These are phyloP conservation scores for Crassisporium funariophilum DNA, from an alignment of 768 basidiomycete species.

Conservation along the genomic window DNA sequence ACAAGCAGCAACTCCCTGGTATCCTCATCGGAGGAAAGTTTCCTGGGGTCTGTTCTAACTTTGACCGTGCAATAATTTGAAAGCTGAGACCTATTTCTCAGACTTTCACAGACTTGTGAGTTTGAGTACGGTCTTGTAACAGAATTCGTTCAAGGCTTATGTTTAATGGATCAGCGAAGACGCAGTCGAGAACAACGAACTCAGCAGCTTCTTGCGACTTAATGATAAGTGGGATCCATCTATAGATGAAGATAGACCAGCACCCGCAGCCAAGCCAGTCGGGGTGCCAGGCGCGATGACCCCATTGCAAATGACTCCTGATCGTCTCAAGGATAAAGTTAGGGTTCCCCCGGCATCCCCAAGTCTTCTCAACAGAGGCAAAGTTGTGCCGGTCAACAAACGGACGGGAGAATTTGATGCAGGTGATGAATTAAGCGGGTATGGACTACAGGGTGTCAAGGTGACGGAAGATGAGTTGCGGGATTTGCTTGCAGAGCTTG, in stretches of 20 bases:
- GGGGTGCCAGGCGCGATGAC: constrained; percentile 81
- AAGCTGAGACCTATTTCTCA: constrained; percentile 27
- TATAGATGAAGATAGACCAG: constrained; percentile 61
- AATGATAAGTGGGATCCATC: constrained; percentile 67
- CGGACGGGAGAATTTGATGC: constrained; percentile 60
- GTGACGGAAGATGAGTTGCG: constrained; percentile 75
- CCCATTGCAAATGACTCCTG: constrained; percentile 81
- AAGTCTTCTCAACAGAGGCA: constrained; percentile 45
- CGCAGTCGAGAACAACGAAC: constrained; percentile 78
- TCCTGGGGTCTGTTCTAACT: constrained; percentile 62
- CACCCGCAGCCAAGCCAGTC: constrained; percentile 59
- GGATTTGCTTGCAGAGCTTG: constrained; percentile 72
- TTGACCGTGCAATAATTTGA: constrained; percentile 3
- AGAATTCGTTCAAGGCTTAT: neutral
- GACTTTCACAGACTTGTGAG: constrained; percentile 79
- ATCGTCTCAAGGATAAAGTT: constrained; percentile 61
- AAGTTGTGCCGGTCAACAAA: constrained; percentile 54
- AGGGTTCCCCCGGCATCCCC: constrained; percentile 41
- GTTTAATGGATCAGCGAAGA: constrained; percentile 59
- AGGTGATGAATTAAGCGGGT: constrained; percentile 67
- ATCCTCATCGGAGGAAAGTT: constrained; percentile 77
- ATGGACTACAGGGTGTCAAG: constrained; percentile 74
- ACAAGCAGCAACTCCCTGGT: constrained; percentile 84
- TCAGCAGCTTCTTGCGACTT: constrained; percentile 69
- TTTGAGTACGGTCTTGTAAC: constrained; percentile 6